Base-by-base conservation (phyloP, 306 rosid species). In the Biancaea sappan region DNA sequence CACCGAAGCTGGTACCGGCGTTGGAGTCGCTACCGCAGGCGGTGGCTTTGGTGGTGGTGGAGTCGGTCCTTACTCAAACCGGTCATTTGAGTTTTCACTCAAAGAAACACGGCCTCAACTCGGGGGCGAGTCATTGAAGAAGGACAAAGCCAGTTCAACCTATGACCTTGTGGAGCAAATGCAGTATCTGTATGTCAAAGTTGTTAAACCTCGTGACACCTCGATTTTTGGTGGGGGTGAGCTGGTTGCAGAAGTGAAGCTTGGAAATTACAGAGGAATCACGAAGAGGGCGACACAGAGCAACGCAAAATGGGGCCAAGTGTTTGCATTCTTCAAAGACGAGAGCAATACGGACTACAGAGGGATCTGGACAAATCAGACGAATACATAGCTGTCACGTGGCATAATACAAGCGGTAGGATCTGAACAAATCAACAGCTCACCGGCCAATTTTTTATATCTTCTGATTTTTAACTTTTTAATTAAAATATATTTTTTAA, bases 151-250 rank as follows among this genome's bases (percentile, higher is more conserved):
- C 12, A 82, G 87, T 80, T 84, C 86, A 3, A 84, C 88, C 62
- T 84, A 84, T 47, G 90, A 86, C 34, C 84, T 86, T 8, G 90
- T 86, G 21, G 88, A 86, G 73, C 90, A 86, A 57, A 46, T 86
- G 83, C 84, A 84, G 73, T 86, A 86, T 65, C 84, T 86, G 15
- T 86, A 86, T 18, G 88, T 84, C 7, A 86, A 73, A 41, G 88
- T 86, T 1, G 77, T 81, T 41, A 84, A 80, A 67, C 84, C 84
- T 1, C 35, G 80, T 7, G 88, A 79, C 5, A 24, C 81, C 19
- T 65, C 84, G 1, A 4, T 76, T 19, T 84, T 84, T 16, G 84
- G 88, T 1, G 79, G 74, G 1, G 84, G 43, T 4, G 88, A 86
- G 65, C 29, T 86, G 72, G 84, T 81, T 52, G 84, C 88, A n/a